phyloP scores from a whole-genome alignment of 169 alveolate genomes.

The Nephromyces sp. region DNA sequence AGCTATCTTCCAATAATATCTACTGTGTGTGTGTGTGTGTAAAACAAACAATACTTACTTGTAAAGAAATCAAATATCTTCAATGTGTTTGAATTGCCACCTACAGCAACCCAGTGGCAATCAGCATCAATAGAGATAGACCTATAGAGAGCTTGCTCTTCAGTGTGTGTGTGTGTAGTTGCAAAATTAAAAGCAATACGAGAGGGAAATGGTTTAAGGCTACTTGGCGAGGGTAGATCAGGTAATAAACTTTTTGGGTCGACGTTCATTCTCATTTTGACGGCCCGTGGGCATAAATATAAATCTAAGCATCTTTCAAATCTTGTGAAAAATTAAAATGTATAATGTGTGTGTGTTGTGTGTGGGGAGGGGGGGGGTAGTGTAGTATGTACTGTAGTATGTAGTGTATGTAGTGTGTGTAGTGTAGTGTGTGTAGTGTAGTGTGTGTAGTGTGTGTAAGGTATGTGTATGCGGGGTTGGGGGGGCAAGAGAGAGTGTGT shows the following conservation, averaged over 20 bases:
- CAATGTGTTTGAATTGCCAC: background rate
- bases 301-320: constrained; percentile 85
- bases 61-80: constrained; percentile 1
- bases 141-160: background rate
- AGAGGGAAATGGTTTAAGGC: constrained; percentile 32
- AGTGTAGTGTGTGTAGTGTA: no score
- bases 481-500: no score
- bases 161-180: background rate
- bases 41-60: background rate
- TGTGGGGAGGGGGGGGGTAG: background rate
- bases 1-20: no score
- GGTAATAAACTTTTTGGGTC: constrained; percentile 36
- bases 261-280: constrained; percentile 72
- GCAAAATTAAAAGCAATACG: constrained; percentile 17
- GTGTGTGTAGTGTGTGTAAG: no score
- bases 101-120: constrained; percentile 20
- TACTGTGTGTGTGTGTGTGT: background rate
- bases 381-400: no score
- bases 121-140: background rate
- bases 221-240: constrained; percentile 26
- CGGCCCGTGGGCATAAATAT: constrained; percentile 80
- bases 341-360: background rate
- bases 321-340: constrained; percentile 29
- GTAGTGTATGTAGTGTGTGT: no score
- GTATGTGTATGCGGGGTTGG: no score